Evolutionary conservation across 305 asterid genomes (phyloP).

Genomic region (Solanum hybrid): DNA sequence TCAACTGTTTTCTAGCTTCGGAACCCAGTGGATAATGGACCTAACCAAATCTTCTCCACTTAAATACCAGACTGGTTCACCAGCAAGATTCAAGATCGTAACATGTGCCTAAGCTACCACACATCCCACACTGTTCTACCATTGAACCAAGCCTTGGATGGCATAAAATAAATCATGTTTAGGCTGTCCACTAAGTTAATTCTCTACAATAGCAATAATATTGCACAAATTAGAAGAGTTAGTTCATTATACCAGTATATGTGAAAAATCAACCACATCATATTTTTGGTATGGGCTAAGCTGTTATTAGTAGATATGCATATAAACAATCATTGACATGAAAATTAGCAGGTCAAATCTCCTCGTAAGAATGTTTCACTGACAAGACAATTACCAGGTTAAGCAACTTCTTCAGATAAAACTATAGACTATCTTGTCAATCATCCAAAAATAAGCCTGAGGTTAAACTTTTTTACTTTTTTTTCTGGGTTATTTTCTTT

Average conservation of each 20-base stretch:
- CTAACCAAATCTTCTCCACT: background rate
- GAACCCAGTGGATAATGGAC: background rate
- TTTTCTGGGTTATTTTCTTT: background rate
- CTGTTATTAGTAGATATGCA: background rate
- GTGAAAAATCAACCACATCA: background rate
- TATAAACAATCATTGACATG: background rate
- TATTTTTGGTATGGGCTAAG: background rate
- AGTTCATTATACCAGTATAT: background rate
- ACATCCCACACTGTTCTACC: background rate
- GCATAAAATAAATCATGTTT: background rate
- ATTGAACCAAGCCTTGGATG: background rate
- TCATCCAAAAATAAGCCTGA: background rate
- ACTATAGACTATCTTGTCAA: background rate
- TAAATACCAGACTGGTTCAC: background rate
- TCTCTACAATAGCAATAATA: background rate
- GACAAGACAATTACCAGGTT: background rate
- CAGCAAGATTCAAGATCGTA: background rate
- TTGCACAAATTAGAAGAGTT: background rate
- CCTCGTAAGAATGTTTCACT: background rate
- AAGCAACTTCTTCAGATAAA: background rate
- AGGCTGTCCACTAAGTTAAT: background rate
- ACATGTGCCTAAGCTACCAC: background rate
- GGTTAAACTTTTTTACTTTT: background rate
- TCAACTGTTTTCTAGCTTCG: background rate
- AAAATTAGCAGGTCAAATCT: background rate